Conservation (phyloP, 306 rosid species). For the Lathyrus oleraceus region DNA sequence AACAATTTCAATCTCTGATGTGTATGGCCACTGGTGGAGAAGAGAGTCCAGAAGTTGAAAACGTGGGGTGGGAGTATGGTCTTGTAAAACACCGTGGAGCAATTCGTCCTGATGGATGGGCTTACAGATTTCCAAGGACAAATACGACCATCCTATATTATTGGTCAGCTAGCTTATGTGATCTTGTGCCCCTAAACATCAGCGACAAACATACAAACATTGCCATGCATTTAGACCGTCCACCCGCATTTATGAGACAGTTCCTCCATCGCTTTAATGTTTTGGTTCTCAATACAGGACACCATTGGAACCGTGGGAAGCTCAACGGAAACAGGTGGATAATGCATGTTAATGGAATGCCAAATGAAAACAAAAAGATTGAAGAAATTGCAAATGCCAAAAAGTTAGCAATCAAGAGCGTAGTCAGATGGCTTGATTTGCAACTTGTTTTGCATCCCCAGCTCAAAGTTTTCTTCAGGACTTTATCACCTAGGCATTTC, state of each 20-base stretch:
- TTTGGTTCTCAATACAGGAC: conserved; percentile 91
- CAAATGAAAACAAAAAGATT: conserved; percentile 53
- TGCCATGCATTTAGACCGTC: conserved; percentile 92
- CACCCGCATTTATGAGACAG: conserved; percentile 76
- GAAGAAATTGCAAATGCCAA: conserved; percentile 65
- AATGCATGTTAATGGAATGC: conserved; percentile 73
- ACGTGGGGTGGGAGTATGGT: conserved; percentile 74
- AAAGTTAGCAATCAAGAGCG: conserved; percentile 65
- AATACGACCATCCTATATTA: conserved; percentile 85
- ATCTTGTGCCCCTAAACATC: conserved; percentile 65
- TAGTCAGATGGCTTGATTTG: conserved; percentile 73
- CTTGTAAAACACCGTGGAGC: conserved; percentile 78
- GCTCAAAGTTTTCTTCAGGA: conserved; percentile 84
- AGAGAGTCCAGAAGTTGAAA: conserved; percentile 62
- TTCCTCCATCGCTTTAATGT: conserved; percentile 66
- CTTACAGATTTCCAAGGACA: conserved; percentile 74
- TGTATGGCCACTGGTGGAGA: conserved; percentile 85
- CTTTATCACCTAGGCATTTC: conserved; percentile 87
- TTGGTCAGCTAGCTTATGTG: conserved; percentile 92
- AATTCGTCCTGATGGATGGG: conserved; percentile 95
- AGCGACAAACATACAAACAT: conserved; percentile 51
- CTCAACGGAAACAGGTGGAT: conserved; percentile 77
- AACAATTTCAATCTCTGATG: conserved; percentile 94
- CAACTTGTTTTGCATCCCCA: conserved; percentile 63
- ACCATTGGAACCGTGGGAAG: conserved; percentile 94